Base-by-base conservation (phyloP, 164 flowering plant species). In the Vitis cinerea region DNA sequence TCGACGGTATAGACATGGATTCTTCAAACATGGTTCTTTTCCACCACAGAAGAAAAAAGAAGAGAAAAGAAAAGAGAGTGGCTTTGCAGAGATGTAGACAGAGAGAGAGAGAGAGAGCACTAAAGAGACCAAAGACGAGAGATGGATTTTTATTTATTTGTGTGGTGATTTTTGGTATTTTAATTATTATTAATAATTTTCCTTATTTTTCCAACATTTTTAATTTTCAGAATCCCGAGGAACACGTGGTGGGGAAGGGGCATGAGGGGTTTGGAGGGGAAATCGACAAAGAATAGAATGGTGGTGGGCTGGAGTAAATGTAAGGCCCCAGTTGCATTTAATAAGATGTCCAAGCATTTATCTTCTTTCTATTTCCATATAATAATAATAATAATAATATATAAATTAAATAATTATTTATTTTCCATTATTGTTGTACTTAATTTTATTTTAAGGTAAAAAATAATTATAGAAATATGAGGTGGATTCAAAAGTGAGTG, bases 1-100 rank as follows among this genome's bases (percentile, higher is more conserved):
- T 59, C 23, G 80, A 72, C 5, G 74, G 83, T 9, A 68, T 19
- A 3, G 77, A 48, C 49, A 72, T 51, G 12, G 87, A 71, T 66
- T 76, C 80, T 29, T 77, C 84, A 47, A 79, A 60, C 84, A 83
- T 83, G 63, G 67, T 48, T 67, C 11, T 61, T 60, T 15, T 2
- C 12, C 23, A 9, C 14, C 2, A 59, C 31, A 59, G 37, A 19
- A 6, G 23, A 30, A 23, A 19, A 9, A 11, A 10, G 12, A 31
- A 29, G n/a, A 27, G 49, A 44, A 44, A 12, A 6, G 19, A 10
- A 8, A 27, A 55, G 61, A 57, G 44, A 48, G 23, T 37, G 44
- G 44, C 44, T 37, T 37, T 37, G 44, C 44, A 37, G 7, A 37
- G 69, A 29, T 1, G 48, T n/a, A 30, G 68, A 44, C 15, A 15